Conservation (phyloP, 768 basidiomycete genomes). For the Boletellus emodensis region DNA sequence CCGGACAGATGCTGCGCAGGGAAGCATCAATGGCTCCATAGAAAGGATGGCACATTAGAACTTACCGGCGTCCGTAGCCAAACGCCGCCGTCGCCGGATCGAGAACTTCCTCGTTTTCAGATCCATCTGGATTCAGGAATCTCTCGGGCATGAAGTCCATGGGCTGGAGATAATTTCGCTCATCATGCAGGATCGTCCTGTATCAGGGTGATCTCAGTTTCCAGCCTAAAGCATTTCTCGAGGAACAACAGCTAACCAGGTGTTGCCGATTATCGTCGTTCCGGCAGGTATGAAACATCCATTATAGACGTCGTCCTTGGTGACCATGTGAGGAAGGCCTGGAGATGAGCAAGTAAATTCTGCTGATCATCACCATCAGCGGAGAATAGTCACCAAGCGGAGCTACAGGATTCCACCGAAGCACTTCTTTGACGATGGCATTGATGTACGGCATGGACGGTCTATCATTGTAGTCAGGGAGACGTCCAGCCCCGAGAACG, state of each 20-base stretch:
- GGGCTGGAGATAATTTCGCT: constrained; percentile 31
- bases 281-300: constrained; percentile 34
- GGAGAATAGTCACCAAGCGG: constrained; percentile 28
- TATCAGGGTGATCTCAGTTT: constrained; percentile 5
- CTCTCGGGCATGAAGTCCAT: constrained; percentile 37
- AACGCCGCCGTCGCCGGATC: constrained; percentile 32
- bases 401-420: constrained; percentile 33
- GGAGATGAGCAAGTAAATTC: constrained; percentile 6
- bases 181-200: constrained; percentile 40
- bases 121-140: constrained; percentile 37
- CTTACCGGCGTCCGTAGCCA: constrained; percentile 35
- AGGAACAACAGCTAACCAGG: constrained; percentile 39
- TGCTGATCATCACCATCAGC: constrained; percentile 7
- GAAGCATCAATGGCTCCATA: neutral
- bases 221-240: neutral
- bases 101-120: constrained; percentile 28
- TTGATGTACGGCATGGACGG: constrained; percentile 24
- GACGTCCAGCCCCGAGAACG: constrained; percentile 26
- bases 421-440: constrained; percentile 30
- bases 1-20: constrained; percentile 37
- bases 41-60: neutral
- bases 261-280: constrained; percentile 55
- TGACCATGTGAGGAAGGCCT: constrained; percentile 33
- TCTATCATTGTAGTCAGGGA: constrained; percentile 31
- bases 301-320: constrained; percentile 29